Percentiles rank a stretch among this genome's conserved stretches.
Evolutionary conservation across 139 green algal species (phyloP).

Genomic region (Microglena sp.): DNA sequence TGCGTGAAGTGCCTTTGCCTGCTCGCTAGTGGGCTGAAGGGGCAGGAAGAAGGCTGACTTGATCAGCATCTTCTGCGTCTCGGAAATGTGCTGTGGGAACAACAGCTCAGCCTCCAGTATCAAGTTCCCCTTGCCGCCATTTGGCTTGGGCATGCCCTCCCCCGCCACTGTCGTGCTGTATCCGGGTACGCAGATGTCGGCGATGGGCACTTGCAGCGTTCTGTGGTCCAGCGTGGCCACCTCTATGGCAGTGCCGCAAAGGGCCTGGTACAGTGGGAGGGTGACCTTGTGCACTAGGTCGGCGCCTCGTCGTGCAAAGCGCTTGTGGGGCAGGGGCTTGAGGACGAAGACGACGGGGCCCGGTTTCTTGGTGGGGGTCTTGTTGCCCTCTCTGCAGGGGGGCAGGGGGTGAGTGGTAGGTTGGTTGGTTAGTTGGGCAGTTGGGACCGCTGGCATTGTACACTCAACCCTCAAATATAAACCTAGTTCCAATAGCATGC

Average conservation of each 20-base stretch:
- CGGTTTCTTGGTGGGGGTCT: slow-evolving; percentile 36
- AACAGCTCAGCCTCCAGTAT: slow-evolving; percentile 56
- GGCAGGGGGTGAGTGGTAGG: background rate
- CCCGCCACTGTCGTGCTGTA: slow-evolving; percentile 36
- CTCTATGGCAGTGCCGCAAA: slow-evolving; percentile 40
- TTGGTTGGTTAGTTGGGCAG: background rate
- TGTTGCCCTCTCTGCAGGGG: slow-evolving; percentile 53
- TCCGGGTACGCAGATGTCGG: slow-evolving; percentile 50
- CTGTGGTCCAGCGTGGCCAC: slow-evolving; percentile 55
- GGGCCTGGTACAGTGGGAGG: slow-evolving; percentile 58
- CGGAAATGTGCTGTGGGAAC: slow-evolving; percentile 46
- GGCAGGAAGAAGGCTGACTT: slow-evolving; percentile 56
- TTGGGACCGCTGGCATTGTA: too few relatives aligned
- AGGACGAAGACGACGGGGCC: slow-evolving; percentile 62
- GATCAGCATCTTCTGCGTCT: slow-evolving; percentile 64
- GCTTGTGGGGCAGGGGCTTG: slow-evolving; percentile 34
- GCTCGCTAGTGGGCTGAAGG: slow-evolving; percentile 21
- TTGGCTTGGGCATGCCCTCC: slow-evolving; percentile 34
- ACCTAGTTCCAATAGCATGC: too few relatives aligned
- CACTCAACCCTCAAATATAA: too few relatives aligned
- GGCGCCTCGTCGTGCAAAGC: slow-evolving; percentile 39
- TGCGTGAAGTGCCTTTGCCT: slow-evolving; percentile 39
- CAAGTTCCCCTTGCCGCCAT: slow-evolving; percentile 37
- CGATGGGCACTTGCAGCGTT: slow-evolving; percentile 38
- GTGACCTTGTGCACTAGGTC: slow-evolving; percentile 58